Evolutionary conservation across 1,139 yeast species (phyloP).

Genomic region (Saccharomyces hybrid): DNA sequence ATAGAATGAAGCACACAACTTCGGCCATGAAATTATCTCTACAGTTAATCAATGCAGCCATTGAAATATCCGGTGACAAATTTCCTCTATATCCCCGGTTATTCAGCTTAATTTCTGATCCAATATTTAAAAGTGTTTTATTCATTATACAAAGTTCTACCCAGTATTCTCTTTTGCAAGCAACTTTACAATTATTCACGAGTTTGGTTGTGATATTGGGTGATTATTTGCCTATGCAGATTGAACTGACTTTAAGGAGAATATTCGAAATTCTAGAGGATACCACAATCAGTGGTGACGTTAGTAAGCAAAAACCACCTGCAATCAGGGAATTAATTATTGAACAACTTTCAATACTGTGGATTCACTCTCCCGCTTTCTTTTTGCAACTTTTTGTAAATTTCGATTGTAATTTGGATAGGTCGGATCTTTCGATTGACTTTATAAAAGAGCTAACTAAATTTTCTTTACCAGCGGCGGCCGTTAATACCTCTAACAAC

Average conservation of each 20-base stretch:
- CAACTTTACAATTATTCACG: slow-evolving; percentile 66
- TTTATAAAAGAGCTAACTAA: slow-evolving; percentile 65
- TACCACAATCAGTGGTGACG: slow-evolving; percentile 9
- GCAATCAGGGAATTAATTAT: slow-evolving; percentile 64
- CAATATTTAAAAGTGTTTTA: slow-evolving; percentile 71
- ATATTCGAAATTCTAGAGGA: slow-evolving; percentile 50
- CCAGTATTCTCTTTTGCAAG: slow-evolving; percentile 55
- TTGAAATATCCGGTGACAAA: slow-evolving; percentile 70
- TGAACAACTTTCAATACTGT: slow-evolving; percentile 72
- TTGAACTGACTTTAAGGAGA: slow-evolving; percentile 55
- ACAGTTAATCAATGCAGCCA: slow-evolving; percentile 62
- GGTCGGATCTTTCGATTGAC: slow-evolving; percentile 65
- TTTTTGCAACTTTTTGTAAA: slow-evolving; percentile 69
- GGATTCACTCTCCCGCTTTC: slow-evolving; percentile 74
- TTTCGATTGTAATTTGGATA: slow-evolving; percentile 86
- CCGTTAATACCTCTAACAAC: slow-evolving; percentile 63
- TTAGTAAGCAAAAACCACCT: slow-evolving; percentile 30
- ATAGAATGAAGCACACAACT: slow-evolving; percentile 79
- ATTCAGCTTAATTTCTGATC: slow-evolving; percentile 62
- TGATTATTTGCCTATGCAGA: slow-evolving; percentile 52
- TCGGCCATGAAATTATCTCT: slow-evolving; percentile 78
- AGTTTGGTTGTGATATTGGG: slow-evolving; percentile 57
- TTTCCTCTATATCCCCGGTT: slow-evolving; percentile 60
- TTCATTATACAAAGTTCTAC: slow-evolving; percentile 55
- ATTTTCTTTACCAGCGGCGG: slow-evolving; percentile 71